Evolutionary conservation across 2,329 filamentous ascomycete genomes (phyloP), one percentile per base, ranked within the genome.

Genomic region (Claviceps pazoutovae): DNA sequence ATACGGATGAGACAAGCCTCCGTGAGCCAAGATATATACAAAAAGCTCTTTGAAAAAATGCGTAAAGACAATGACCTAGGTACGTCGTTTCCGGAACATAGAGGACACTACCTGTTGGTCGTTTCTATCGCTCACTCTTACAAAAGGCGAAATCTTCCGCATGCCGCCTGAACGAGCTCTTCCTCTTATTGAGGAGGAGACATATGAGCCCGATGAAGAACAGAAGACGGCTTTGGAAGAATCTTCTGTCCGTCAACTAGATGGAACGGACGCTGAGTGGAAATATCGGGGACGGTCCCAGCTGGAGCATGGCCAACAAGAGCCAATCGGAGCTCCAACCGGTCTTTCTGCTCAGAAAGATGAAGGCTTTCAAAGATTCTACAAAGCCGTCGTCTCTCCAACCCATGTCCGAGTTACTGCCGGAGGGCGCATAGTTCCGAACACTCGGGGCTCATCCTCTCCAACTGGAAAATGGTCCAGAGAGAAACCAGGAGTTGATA

Each of bases 331-430:
- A 49, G 78, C 78, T 21, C 79, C 79, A 11, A 63, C 71, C 19
- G 76, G 72, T 8, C 63, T 76, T 37, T 65, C 63, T 39, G 74
- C 76, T 26, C 80, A 83, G 61, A 74, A 76, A 57, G 74, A 74
- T 37, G 79, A 83, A 61, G 81, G 81, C n/a, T 84, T 84, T 57
- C 76, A 82, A 62, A 72, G 75, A 50, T 84, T 84, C 61, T 83
- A 80, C 66, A 80, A 81, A 61, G 79, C 80, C 11, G 81, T 84
- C n/a, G 74, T 79, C 4, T 84, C 81, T 37, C 81, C 81, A 7
- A 81, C 79, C 14, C 79, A 84, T 62, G 75, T 84, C 55, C 76
- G 81, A 16, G 81, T 84, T 48, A 84, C 81, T 19, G 81, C 81
- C 54, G 80, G 81, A 53, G 81, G 81, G 43, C 73, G 79, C 39